phyloP scores from a whole-genome alignment of 768 basidiomycete genomes.

The Holtermanniella nyarrowii region DNA sequence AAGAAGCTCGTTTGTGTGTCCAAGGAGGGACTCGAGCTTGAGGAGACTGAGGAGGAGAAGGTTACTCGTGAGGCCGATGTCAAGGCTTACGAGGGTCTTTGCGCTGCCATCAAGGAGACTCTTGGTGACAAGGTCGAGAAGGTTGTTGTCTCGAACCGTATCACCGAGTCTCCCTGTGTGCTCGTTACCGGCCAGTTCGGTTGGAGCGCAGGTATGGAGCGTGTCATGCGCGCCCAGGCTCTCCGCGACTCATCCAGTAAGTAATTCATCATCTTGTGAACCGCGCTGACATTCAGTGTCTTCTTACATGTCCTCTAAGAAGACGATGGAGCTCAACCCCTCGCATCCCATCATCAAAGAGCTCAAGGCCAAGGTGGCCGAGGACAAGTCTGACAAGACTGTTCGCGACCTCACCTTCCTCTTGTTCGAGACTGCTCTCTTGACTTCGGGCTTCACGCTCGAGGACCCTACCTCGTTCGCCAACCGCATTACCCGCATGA shows the following conservation, averaged over 20 bases:
- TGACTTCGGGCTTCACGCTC: conserved; percentile 65
- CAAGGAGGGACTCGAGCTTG: conserved; percentile 97
- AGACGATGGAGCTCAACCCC: conserved; percentile 94
- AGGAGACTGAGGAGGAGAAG: conserved; percentile 99
- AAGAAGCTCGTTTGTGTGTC: conserved; percentile 96
- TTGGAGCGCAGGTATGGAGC: conserved; percentile 99
- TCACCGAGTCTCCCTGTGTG: conserved; percentile 90
- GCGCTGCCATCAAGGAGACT: conserved; percentile 91
- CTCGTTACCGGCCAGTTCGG: conserved; percentile 98
- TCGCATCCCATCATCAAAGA: conserved; percentile 88
- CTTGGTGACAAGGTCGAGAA: conserved; percentile 99
- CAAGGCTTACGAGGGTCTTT: conserved; percentile 72
- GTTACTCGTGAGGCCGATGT: conserved; percentile 73
- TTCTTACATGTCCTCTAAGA: conserved; percentile 97
- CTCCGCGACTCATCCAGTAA: conserved; percentile 35
- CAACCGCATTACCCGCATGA: conserved; percentile 95
- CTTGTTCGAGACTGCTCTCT: conserved; percentile 90
- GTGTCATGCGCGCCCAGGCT: conserved; percentile 99
- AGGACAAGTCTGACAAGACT: conserved; percentile 98
- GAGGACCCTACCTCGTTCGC: conserved; percentile 92
- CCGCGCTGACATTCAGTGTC: conserved; percentile 46
- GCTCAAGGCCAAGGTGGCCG: conserved; percentile 85
- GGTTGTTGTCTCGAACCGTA: conserved; percentile 95
- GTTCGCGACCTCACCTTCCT: conserved; percentile 93
- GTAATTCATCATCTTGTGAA: background rate